Conservation (phyloP, 2,329 filamentous ascomycete species). For the Fusarium incarnatum region DNA sequence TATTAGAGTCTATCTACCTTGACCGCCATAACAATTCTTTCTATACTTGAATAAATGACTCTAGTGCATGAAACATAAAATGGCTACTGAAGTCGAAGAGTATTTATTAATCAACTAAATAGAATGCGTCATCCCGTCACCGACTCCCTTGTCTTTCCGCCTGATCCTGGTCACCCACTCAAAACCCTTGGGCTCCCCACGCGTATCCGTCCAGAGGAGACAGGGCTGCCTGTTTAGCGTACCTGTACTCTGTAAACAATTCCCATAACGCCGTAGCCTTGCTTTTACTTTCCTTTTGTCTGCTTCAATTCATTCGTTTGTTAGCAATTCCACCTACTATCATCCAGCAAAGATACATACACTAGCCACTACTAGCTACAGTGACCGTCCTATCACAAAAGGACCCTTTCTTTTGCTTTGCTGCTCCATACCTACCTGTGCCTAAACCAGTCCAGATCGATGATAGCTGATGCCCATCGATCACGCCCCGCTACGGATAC, state of each 20-base stretch:
- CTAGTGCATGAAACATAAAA: too few species aligned
- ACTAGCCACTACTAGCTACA: neutral
- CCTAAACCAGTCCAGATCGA: slow-evolving; percentile 16
- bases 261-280: slow-evolving; percentile 27
- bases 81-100: too few species aligned
- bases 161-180: slow-evolving; percentile 36
- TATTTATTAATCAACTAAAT: neutral
- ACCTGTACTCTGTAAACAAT: neutral
- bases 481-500: slow-evolving; percentile 22
- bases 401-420: slow-evolving; percentile 7
- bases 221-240: slow-evolving; percentile 14
- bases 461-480: slow-evolving; percentile 22
- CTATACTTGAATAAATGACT: neutral
- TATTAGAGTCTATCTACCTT: neutral
- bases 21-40: neutral
- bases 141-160: slow-evolving; percentile 23
- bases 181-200: slow-evolving; percentile 34
- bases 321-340: neutral
- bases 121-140: slow-evolving; percentile 36
- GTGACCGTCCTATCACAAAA: neutral
- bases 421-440: slow-evolving; percentile 23
- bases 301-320: slow-evolving; percentile 5
- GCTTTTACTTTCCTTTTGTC: slow-evolving; percentile 15
- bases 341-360: neutral
- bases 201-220: slow-evolving; percentile 23